A percentile compares a stretch with the other conserved stretches of the same genome.
Conservation (phyloP, 164 flowering plant genomes). For the Umbilicus rupestris region DNA sequence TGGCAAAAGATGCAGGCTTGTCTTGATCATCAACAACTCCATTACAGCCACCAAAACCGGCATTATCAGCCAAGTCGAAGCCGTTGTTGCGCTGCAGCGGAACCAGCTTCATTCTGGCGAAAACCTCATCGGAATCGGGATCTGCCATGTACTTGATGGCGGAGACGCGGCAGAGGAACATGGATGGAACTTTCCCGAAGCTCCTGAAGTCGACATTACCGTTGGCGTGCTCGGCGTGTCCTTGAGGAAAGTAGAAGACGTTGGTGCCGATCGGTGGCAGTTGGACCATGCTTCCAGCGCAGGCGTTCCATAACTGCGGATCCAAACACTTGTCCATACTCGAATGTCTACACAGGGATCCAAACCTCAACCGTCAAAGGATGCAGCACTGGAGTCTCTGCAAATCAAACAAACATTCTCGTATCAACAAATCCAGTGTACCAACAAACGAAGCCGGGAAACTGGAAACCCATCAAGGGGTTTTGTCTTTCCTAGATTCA, state of each 20-base stretch:
- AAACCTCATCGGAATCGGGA: constrained; percentile 6
- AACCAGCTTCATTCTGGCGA: not conserved
- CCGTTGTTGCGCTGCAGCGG: not conserved
- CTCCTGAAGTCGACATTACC: not conserved
- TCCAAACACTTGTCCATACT: constrained; percentile 9
- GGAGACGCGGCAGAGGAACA: constrained; percentile 1
- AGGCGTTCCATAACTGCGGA: constrained; percentile 8
- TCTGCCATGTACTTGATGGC: not conserved
- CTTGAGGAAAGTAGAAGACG: constrained; percentile 10
- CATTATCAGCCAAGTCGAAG: not conserved
- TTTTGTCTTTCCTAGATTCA: too few relatives aligned
- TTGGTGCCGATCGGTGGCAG: constrained; percentile 5
- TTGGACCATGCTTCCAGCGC: constrained; percentile 9
- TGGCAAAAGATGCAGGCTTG: constrained; percentile 43
- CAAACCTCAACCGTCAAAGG: not conserved
- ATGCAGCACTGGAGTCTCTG: too few relatives aligned
- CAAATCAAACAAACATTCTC: too few relatives aligned
- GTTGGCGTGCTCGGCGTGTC: constrained; percentile 9
- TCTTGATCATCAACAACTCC: not conserved
- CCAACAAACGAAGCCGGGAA: too few relatives aligned
- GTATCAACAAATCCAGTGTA: too few relatives aligned
- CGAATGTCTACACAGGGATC: too few relatives aligned
- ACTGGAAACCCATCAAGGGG: too few relatives aligned
- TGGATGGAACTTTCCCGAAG: not conserved
- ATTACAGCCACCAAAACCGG: not conserved